Conservation (phyloP, 805 yeast genomes). For the Kregervanrija delftensis region DNA sequence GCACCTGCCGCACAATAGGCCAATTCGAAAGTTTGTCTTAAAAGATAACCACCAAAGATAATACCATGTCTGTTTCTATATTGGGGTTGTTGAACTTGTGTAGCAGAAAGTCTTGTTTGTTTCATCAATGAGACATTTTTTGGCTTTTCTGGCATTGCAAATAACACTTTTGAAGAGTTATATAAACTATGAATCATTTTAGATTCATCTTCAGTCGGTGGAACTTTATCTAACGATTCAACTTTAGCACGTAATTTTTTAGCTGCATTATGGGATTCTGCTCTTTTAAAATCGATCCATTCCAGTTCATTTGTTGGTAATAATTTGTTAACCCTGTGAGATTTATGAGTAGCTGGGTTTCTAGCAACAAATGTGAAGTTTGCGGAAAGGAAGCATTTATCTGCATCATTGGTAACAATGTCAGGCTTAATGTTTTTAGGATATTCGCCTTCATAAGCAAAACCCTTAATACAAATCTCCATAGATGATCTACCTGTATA, state of each 20-base stretch:
- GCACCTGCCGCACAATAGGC: constrained; percentile 93
- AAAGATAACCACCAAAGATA: constrained; percentile 91
- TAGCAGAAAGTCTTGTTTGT: constrained; percentile 64
- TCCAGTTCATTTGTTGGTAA: constrained; percentile 71
- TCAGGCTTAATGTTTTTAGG: constrained; percentile 46
- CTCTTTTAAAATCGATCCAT: constrained; percentile 78
- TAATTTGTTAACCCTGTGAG: constrained; percentile 78
- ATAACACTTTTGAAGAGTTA: constrained; percentile 40
- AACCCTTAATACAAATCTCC: constrained; percentile 91
- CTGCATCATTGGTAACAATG: constrained; percentile 43
- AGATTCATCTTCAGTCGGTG: constrained; percentile 77
- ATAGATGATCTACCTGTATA: constrained; percentile 95
- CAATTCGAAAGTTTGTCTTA: constrained; percentile 88
- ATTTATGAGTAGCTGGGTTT: constrained; percentile 85
- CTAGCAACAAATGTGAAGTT: constrained; percentile 94
- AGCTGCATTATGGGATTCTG: constrained; percentile 83
- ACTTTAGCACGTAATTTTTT: constrained; percentile 73
- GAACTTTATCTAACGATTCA: constrained; percentile 50
- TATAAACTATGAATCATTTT: constrained; percentile 72
- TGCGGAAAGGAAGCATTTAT: constrained; percentile 76
- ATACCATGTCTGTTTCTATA: constrained; percentile 91
- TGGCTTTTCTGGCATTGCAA: constrained; percentile 33
- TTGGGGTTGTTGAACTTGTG: constrained; percentile 93
- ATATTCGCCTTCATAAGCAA: constrained; percentile 54
- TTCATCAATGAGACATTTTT: constrained; percentile 56